These are phyloP conservation scores for Xylogone sp. DNA, from an alignment of 2,329 filamentous ascomycete genomes.

Conservation along the genomic window DNA sequence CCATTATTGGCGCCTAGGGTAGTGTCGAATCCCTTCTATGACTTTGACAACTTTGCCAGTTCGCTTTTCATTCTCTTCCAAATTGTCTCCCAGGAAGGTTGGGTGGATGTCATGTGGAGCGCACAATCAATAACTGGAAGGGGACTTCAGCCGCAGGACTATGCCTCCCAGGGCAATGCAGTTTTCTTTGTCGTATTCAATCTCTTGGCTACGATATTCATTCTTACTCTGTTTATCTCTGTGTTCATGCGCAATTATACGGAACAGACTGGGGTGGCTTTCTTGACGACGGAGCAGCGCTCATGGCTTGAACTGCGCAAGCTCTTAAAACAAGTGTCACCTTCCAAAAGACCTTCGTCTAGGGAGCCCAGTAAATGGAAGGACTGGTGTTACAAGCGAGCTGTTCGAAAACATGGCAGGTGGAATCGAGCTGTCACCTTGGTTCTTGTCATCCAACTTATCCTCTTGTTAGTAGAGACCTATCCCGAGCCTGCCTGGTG, in stretches of 20 bases:
- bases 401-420: conserved; percentile 86
- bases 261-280: conserved; percentile 95
- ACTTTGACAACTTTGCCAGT: conserved; percentile 92
- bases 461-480: conserved; percentile 82
- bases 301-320: conserved; percentile 96
- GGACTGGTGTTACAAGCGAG: conserved; percentile 91
- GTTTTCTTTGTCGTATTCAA: conserved; percentile 97
- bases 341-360: conserved; percentile 84
- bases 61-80: conserved; percentile 96
- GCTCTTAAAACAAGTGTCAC: conserved; percentile 84
- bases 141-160: conserved; percentile 67
- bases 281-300: conserved; percentile 89
- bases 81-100: conserved; percentile 97
- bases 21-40: conserved; percentile 77
- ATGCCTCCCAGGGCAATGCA: conserved; percentile 75
- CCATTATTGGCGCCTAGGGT: conserved; percentile 77
- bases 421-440: conserved; percentile 85
- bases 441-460: conserved; percentile 75
- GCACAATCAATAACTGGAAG: conserved; percentile 77
- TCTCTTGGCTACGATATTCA: conserved; percentile 90
- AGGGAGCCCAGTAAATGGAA: conserved; percentile 76
- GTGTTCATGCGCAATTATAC: conserved; percentile 99
- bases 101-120: conserved; percentile 87
- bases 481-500: conserved; percentile 70
- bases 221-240: conserved; percentile 94